These are phyloP conservation scores for Hyaloscypha finlandica DNA, from an alignment of 495 filamentous ascomycete species.

Conservation along the genomic window DNA sequence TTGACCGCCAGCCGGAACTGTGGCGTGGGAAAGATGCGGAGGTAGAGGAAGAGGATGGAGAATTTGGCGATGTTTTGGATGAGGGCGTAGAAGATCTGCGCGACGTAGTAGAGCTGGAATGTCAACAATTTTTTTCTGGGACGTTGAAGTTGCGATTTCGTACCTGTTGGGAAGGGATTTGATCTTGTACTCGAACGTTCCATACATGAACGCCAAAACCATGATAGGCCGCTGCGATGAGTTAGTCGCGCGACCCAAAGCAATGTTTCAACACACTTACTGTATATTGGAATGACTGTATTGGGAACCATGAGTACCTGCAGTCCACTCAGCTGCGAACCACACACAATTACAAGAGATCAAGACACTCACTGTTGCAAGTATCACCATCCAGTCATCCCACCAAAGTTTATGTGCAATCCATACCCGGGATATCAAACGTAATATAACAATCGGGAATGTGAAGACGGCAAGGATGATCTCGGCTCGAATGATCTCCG, in stretches of 20 bases:
- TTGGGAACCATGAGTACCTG: slow-evolving; percentile 22
- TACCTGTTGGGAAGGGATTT: slow-evolving; percentile 13
- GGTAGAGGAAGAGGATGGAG: slow-evolving; percentile 48
- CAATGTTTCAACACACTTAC: background rate
- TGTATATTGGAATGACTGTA: slow-evolving; percentile 17
- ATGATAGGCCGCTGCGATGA: slow-evolving; percentile 8
- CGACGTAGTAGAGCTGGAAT: slow-evolving; percentile 33
- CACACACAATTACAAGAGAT: background rate
- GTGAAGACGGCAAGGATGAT: slow-evolving; percentile 13
- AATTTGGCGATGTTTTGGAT: slow-evolving; percentile 43
- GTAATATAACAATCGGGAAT: slow-evolving; percentile 8
- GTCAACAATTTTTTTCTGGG: background rate
- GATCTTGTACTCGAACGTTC: slow-evolving; percentile 18
- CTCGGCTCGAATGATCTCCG: slow-evolving; percentile 5
- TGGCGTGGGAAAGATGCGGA: slow-evolving; percentile 48
- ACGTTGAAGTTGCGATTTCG: too few relatives aligned
- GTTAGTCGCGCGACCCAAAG: background rate
- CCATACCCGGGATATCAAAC: slow-evolving; percentile 12
- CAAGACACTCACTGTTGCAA: slow-evolving; percentile 16
- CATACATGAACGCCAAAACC: slow-evolving; percentile 28
- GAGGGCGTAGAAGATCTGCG: slow-evolving; percentile 42
- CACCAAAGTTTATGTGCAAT: slow-evolving; percentile 18
- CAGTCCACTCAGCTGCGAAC: background rate
- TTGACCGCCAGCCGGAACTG: slow-evolving; percentile 35
- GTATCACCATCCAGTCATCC: slow-evolving; percentile 19